Base-by-base conservation (phyloP, 768 basidiomycete genomes). In the Suillus tomentosus region DNA sequence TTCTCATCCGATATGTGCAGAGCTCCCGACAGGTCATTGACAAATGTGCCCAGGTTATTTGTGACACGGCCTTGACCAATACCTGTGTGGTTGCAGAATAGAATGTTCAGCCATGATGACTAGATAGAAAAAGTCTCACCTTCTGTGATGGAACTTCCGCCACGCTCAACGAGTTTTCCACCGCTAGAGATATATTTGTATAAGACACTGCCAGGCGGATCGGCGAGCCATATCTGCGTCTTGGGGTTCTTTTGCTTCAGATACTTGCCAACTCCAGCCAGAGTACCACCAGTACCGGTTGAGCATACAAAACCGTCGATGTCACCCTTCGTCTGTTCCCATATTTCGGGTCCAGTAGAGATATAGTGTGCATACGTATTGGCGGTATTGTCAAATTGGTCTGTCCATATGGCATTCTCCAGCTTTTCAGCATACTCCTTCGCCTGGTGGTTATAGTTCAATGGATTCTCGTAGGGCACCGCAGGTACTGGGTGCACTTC, bases 401-500 rank as follows among this genome's bases (percentile, higher is more conserved):
- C 85, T 9, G 94, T 98, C 96, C 97, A 99, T 63, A 98, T 85
- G 11, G 94, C 89, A 73, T 97, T 97, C 2, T 82, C 79, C 27
- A 89, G 74, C 17, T 80, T 78, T 47, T 84, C 83, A 42, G 97
- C 96, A 66, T 88, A 92, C 67, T 95, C 92, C 54, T 89, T 88
- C 34, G 97, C 97, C 78, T 96, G 95, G 79, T 99, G 97, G 76
- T 99, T 99, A 82, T 98, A 99, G 80, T 99, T 99, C 65, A 82
- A 76, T 6, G 96, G 95, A 76, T 99, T 89, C 71, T 98, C 95
- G 74, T 92, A 99, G 13, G 97, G 88, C 39, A 99, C 97, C 2
- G 96, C 96, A 19, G 97, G 95, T 2, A 99, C 97, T 40, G 97
- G 92, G 71, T 93, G 82, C 40, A 99, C 96, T 69, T 99, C 96